A percentile compares a stretch with the other conserved stretches of the same genome.
These are phyloP conservation scores for Plasmodium billcollinsi DNA, from an alignment of 169 alveolate species.

Conservation along the genomic window DNA sequence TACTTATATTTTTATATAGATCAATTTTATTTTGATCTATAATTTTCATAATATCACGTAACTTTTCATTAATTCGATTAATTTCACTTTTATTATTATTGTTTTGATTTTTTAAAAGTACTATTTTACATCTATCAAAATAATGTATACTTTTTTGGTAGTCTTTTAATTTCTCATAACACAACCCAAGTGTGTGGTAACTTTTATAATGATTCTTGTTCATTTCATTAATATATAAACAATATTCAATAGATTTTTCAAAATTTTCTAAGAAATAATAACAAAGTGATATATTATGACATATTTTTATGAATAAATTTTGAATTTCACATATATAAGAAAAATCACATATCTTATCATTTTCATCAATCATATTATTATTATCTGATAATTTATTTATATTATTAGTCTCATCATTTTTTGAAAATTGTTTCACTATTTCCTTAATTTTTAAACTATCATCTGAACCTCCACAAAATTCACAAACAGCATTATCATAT, in stretches of 20 bases:
- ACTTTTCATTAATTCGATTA: conserved; percentile 33
- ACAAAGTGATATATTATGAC: conserved; percentile 65
- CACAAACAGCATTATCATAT: conserved; percentile 19
- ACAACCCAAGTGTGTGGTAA: conserved; percentile 63
- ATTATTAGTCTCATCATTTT: background rate
- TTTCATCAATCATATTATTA: background rate
- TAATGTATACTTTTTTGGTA: conserved; percentile 25
- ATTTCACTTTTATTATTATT: conserved; percentile 10
- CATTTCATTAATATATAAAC: conserved; percentile 40
- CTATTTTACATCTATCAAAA: conserved; percentile 44
- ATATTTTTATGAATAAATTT: conserved; percentile 28
- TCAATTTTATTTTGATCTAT: conserved; percentile 8
- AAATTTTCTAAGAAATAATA: conserved; percentile 46
- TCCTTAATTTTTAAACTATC: conserved; percentile 7
- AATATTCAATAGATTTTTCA: conserved; percentile 30
- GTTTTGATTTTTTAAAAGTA: conserved; percentile 1
- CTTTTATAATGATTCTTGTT: conserved; percentile 52
- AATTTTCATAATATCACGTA: conserved; percentile 8
- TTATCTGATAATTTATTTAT: background rate
- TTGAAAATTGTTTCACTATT: conserved; percentile 30
- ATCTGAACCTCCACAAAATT: conserved; percentile 13
- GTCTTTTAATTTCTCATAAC: conserved; percentile 59
- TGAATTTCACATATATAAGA: background rate
- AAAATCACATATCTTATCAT: background rate
- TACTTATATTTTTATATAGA: conserved; percentile 10